A percentile compares a stretch with the other conserved stretches of the same genome.
Conservation (phyloP, 2,329 filamentous ascomycete species). For the Macrophomina tecta region DNA sequence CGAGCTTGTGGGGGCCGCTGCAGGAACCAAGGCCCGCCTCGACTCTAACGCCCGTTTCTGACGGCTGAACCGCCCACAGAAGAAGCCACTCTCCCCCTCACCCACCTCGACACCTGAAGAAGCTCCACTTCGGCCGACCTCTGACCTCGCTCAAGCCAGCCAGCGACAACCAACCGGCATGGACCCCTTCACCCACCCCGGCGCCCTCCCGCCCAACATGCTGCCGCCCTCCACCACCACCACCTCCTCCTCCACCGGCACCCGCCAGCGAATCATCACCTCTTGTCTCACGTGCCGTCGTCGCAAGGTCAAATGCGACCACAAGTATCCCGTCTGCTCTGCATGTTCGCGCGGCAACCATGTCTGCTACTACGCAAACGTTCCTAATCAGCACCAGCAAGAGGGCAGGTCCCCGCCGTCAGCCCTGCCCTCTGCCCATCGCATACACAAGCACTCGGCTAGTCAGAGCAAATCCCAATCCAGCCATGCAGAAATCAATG, state of each 20-base stretch:
- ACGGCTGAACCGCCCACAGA: not conserved
- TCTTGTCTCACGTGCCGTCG: conserved; percentile 47
- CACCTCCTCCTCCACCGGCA: not conserved
- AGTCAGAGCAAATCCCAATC: conserved; percentile 29
- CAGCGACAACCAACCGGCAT: not conserved
- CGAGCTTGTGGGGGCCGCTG: conserved; percentile 19
- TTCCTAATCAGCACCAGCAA: conserved; percentile 29
- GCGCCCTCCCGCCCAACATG: conserved; percentile 1
- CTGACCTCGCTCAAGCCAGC: not conserved
- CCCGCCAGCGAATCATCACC: conserved; percentile 44
- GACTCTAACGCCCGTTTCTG: conserved; percentile 5
- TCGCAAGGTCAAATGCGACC: conserved; percentile 48
- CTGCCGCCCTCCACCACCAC: not conserved
- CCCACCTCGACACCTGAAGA: not conserved
- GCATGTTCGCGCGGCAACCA: conserved; percentile 46
- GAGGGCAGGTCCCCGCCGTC: conserved; percentile 16
- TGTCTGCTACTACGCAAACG: conserved; percentile 42
- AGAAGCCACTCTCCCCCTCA: not conserved
- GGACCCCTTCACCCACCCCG: conserved; percentile 20
- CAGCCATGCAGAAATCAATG: conserved; percentile 43
- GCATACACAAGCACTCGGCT: conserved; percentile 19
- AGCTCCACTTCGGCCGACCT: conserved; percentile 20
- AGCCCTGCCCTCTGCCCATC: conserved; percentile 8
- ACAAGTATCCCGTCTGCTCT: conserved; percentile 46
- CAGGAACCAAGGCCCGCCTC: conserved; percentile 4